phyloP scores from a whole-genome alignment of 1,284 basidiomycete genomes.

The Naganishia sp. region DNA sequence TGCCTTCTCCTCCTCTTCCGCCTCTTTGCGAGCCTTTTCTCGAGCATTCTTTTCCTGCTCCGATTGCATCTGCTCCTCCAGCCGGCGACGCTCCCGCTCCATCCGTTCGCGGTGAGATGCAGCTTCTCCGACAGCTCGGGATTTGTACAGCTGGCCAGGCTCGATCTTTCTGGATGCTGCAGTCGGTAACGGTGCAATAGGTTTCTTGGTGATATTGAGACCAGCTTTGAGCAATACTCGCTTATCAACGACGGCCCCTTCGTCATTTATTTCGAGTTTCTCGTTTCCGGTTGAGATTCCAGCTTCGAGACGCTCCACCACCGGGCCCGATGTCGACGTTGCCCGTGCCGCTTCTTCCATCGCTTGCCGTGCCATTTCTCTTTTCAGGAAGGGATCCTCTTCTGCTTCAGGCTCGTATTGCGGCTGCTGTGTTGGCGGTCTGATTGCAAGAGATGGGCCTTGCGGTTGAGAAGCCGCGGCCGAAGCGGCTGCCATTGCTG shows the following conservation, averaged over 20 bases:
- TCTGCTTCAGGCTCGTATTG: conserved; percentile 48
- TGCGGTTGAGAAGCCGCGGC: conserved; percentile 33
- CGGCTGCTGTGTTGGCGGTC: conserved; percentile 25
- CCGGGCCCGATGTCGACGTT: conserved; percentile 21
- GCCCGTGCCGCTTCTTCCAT: conserved; percentile 27
- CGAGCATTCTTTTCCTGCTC: conserved; percentile 66
- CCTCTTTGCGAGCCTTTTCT: conserved; percentile 58
- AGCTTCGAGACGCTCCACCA: conserved; percentile 31
- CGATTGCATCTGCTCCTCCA: conserved; percentile 70
- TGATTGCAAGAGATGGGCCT: conserved; percentile 34
- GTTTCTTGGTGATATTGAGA: conserved; percentile 69
- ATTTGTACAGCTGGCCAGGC: conserved; percentile 49
- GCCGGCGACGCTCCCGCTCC: conserved; percentile 70
- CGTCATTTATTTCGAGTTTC: conserved; percentile 93
- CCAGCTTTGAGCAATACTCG: conserved; percentile 87
- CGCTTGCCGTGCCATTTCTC: conserved; percentile 26
- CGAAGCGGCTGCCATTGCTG: conserved; percentile 71
- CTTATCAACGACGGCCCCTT: conserved; percentile 95
- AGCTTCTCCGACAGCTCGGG: conserved; percentile 73
- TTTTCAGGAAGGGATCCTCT: conserved; percentile 63
- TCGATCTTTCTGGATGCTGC: conserved; percentile 27
- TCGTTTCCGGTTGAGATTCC: conserved; percentile 61
- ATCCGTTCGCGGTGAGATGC: conserved; percentile 77
- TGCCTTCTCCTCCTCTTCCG: conserved; percentile 54
- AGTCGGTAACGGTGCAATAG: conserved; percentile 39